phyloP scores from a whole-genome alignment of 2,329 filamentous ascomycete species.

The Neopestalotiopsis rosae region DNA sequence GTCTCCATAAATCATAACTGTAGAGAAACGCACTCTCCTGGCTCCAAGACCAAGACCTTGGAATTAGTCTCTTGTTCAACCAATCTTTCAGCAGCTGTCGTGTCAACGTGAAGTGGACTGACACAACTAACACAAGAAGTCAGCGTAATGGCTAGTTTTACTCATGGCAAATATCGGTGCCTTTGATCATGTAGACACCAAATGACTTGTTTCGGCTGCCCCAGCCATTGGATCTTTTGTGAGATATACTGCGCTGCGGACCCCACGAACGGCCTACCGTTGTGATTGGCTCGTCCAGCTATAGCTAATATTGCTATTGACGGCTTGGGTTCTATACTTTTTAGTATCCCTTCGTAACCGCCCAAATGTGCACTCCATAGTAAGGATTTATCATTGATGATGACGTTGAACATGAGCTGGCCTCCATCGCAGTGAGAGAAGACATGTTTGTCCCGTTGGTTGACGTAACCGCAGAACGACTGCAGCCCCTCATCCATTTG shows the following conservation, averaged over 20 bases:
- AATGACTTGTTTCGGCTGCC: not conserved
- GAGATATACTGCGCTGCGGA: not conserved
- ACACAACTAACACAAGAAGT: not conserved
- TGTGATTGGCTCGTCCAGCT: not conserved
- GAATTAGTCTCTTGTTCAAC: not conserved
- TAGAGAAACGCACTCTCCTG: not conserved
- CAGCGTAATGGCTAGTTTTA: not conserved
- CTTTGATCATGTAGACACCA: not conserved
- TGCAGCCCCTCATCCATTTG: slow-evolving; percentile 18
- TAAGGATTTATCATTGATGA: slow-evolving; percentile 26
- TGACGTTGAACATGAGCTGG: slow-evolving; percentile 32
- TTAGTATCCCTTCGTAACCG: slow-evolving; percentile 27
- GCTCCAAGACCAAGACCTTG: not conserved
- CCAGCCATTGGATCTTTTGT: not conserved
- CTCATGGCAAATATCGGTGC: not conserved
- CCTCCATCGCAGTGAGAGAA: slow-evolving; percentile 30
- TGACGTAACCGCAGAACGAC: slow-evolving; percentile 22
- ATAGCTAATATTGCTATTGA: not conserved
- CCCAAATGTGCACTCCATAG: slow-evolving; percentile 30
- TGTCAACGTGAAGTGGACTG: not conserved
- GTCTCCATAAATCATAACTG: not conserved
- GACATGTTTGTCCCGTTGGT: slow-evolving; percentile 20
- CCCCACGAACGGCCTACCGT: not conserved
- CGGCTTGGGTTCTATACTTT: slow-evolving; percentile 27
- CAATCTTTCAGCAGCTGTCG: not conserved